Evolutionary conservation across 345 rosid species (phyloP).

Genomic region (Turnera subulata): DNA sequence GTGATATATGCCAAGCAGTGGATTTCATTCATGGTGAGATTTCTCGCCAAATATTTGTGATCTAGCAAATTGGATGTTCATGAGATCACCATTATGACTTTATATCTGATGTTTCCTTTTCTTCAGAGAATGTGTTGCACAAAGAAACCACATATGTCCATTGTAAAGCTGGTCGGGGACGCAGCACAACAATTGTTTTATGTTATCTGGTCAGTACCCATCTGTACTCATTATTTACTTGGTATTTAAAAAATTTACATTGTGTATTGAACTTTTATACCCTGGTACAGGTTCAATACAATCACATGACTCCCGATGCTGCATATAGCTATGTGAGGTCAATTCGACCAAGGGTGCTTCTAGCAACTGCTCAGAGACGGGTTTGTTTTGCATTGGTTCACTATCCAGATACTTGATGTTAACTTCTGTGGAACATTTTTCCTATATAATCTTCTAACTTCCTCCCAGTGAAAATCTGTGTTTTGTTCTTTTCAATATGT

Average conservation of each 20-base stretch:
- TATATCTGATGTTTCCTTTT: slow-evolving; percentile 9
- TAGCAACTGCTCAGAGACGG: slow-evolving; percentile 90
- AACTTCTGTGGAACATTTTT: too few species aligned
- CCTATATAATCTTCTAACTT: too few species aligned
- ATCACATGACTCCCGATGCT: slow-evolving; percentile 75
- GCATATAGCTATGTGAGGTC: slow-evolving; percentile 80
- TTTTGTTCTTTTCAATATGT: too few species aligned
- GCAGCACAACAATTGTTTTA: slow-evolving; percentile 88
- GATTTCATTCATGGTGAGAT: slow-evolving; percentile 73
- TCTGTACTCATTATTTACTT: neutral
- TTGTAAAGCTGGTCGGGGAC: slow-evolving; percentile 99
- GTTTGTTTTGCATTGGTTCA: slow-evolving; percentile 35
- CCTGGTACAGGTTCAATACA: slow-evolving; percentile 59
- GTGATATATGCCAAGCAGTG: slow-evolving; percentile 76
- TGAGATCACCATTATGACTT: neutral
- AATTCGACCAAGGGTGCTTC: slow-evolving; percentile 80
- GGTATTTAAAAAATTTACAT: neutral
- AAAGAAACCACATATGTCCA: slow-evolving; percentile 80
- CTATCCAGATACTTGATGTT: too few species aligned
- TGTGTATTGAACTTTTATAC: slow-evolving; percentile 1
- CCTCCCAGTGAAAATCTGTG: too few species aligned
- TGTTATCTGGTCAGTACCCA: slow-evolving; percentile 76
- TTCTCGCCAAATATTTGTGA: neutral
- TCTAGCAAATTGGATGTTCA: neutral
- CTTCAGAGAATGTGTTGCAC: slow-evolving; percentile 54